A percentile compares a stretch with the other conserved stretches of the same genome.
Conservation (phyloP, 2,329 filamentous ascomycete species). For the Thelonectria blattea region DNA sequence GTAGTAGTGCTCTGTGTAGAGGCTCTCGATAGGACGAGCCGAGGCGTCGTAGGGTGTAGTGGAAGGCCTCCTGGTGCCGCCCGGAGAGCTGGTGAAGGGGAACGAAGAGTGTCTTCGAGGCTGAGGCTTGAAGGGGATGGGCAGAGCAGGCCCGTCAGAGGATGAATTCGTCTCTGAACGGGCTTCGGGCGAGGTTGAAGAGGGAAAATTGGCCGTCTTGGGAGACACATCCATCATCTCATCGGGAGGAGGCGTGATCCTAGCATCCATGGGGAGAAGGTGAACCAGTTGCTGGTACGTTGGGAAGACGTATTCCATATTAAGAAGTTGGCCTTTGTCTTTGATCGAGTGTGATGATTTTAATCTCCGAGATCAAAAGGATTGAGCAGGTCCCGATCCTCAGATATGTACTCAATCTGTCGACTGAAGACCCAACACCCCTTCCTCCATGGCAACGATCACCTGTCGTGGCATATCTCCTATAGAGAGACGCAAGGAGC, state of each 20-base stretch:
- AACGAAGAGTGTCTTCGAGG: slow-evolving; percentile 25
- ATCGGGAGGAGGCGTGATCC: slow-evolving; percentile 28
- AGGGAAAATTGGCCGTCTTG: slow-evolving; percentile 11
- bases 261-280: slow-evolving; percentile 29
- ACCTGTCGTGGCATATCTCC: slow-evolving; percentile 15
- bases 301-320: slow-evolving; percentile 26
- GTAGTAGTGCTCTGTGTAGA: slow-evolving; percentile 55
- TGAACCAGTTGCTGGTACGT: slow-evolving; percentile 17
- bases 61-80: slow-evolving; percentile 8
- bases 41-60: slow-evolving; percentile 40
- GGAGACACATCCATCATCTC: slow-evolving; percentile 21
- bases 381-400: neutral
- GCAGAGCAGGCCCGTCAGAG: neutral
- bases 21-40: slow-evolving; percentile 44
- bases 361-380: neutral
- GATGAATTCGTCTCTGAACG: slow-evolving; percentile 17
- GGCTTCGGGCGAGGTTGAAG: slow-evolving; percentile 18
- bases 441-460: slow-evolving; percentile 19
- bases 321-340: neutral
- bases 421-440: neutral
- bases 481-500: slow-evolving; percentile 19
- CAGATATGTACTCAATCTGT: slow-evolving; percentile 24
- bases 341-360: slow-evolving; percentile 14
- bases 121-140: slow-evolving; percentile 6
- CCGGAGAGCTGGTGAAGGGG: slow-evolving; percentile 6